Percentiles rank a stretch among this genome's conserved stretches.
Conservation (phyloP, 1,284 basidiomycete genomes). For the Marasmius oreades region DNA sequence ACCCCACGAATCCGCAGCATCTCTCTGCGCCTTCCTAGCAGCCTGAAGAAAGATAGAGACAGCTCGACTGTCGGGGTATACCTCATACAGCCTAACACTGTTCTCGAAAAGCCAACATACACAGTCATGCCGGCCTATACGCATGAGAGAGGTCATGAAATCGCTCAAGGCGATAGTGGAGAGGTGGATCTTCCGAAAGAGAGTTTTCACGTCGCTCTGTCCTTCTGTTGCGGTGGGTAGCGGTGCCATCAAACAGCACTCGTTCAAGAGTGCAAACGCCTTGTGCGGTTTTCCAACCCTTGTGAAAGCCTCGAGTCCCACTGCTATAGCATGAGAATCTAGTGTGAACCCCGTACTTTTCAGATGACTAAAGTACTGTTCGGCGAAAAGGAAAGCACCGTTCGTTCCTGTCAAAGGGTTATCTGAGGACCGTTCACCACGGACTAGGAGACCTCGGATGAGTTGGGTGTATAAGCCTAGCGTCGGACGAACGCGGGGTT, state of each 20-base stretch:
- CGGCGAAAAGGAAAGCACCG: slow-evolving; percentile 28
- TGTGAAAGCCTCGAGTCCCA: slow-evolving; percentile 49
- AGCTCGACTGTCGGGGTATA: slow-evolving; percentile 49
- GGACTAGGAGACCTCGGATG: slow-evolving; percentile 48
- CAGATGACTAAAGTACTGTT: slow-evolving; percentile 43
- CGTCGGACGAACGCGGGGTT: slow-evolving; percentile 27
- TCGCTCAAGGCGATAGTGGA: slow-evolving; percentile 44
- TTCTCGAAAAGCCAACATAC: slow-evolving; percentile 63
- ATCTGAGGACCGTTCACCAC: slow-evolving; percentile 22
- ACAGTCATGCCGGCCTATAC: slow-evolving; percentile 50
- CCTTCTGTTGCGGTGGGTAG: neutral
- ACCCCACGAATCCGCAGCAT: slow-evolving; percentile 43
- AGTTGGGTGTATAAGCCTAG: slow-evolving; percentile 44
- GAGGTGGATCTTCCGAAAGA: slow-evolving; percentile 15
- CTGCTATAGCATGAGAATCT: slow-evolving; percentile 45
- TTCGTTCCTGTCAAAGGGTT: neutral
- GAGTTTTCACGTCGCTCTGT: neutral
- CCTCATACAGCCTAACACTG: slow-evolving; percentile 49
- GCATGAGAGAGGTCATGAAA: slow-evolving; percentile 49
- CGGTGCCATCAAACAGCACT: slow-evolving; percentile 23
- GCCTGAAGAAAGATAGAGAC: slow-evolving; percentile 59
- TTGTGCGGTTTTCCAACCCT: slow-evolving; percentile 37
- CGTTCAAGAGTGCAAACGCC: slow-evolving; percentile 49
- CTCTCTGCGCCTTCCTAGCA: slow-evolving; percentile 45
- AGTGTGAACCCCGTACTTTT: slow-evolving; percentile 32